These are phyloP conservation scores for Bretschneidera sinensis DNA, from an alignment of 345 rosid species.

Conservation along the genomic window DNA sequence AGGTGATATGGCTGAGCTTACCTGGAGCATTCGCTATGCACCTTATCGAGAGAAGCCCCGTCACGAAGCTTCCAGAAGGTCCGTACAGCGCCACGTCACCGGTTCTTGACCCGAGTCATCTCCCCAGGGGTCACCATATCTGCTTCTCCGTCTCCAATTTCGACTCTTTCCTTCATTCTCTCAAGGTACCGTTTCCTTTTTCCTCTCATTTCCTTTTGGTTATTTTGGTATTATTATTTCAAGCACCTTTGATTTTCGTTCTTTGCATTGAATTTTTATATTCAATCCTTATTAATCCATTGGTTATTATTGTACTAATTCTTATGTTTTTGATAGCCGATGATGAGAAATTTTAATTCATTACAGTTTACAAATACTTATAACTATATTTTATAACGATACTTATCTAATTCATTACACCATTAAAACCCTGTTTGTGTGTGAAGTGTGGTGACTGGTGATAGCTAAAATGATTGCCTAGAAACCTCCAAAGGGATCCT, in stretches of 20 bases:
- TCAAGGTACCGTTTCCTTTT: constrained; percentile 42
- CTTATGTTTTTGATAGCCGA: too few species aligned
- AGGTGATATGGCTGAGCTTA: constrained; percentile 81
- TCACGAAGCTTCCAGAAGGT: constrained; percentile 75
- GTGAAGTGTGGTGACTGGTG: too few species aligned
- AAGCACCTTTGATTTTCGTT: background rate
- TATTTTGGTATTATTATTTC: background rate
- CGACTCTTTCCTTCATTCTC: constrained; percentile 54
- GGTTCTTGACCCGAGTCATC: constrained; percentile 60
- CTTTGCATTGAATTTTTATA: too few species aligned
- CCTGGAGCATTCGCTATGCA: constrained; percentile 60
- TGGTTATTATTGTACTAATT: too few species aligned
- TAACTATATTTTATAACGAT: too few species aligned
- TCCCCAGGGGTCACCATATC: constrained; percentile 75
- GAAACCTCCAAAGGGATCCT: too few species aligned
- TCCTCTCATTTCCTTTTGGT: background rate
- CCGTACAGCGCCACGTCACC: constrained; percentile 67
- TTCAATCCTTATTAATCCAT: too few species aligned
- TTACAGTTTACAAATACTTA: too few species aligned
- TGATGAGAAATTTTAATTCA: too few species aligned
- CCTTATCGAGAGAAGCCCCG: constrained; percentile 65
- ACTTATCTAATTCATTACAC: too few species aligned
- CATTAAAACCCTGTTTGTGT: too few species aligned
- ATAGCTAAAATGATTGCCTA: too few species aligned
- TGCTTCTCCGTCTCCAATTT: constrained; percentile 77